Evolutionary conservation across 2,329 filamentous ascomycete genomes (phyloP).

Genomic region (Acrocalymma vagum): DNA sequence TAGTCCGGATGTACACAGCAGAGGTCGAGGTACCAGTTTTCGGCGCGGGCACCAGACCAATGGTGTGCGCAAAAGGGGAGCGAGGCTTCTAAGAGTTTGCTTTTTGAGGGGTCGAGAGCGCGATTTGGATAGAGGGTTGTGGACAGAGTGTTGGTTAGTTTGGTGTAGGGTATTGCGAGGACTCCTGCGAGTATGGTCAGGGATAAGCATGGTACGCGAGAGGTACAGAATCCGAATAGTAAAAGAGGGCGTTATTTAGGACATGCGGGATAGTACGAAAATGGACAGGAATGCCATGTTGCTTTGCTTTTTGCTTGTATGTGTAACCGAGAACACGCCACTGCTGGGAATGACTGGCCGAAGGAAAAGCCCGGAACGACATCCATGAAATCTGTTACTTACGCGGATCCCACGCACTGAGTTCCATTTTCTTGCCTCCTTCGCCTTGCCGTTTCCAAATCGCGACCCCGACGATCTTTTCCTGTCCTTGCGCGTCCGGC

Average conservation of each 20-base stretch:
- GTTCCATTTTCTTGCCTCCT: constrained; percentile 17
- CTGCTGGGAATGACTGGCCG: too few relatives aligned
- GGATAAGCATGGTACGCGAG: too few relatives aligned
- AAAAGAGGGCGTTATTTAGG: too few relatives aligned
- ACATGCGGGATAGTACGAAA: too few relatives aligned
- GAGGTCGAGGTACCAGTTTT: constrained; percentile 51
- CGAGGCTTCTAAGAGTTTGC: constrained; percentile 17
- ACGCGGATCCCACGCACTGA: constrained; percentile 30
- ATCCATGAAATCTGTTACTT: constrained; percentile 10
- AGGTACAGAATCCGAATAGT: too few relatives aligned
- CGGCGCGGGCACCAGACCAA: constrained; percentile 28
- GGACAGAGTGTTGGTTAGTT: too few relatives aligned
- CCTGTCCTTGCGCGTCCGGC: constrained; percentile 6
- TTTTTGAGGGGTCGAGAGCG: constrained; percentile 26
- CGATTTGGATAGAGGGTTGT: constrained; percentile 21
- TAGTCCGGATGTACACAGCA: constrained; percentile 51
- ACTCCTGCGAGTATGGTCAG: too few relatives aligned
- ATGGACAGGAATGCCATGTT: too few relatives aligned
- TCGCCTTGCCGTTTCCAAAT: constrained; percentile 33
- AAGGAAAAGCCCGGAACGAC: background rate
- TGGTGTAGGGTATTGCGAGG: too few relatives aligned
- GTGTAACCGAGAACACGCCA: too few relatives aligned
- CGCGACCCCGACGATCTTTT: constrained; percentile 27
- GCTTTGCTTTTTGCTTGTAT: too few relatives aligned
- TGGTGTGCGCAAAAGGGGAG: constrained; percentile 24